Percentiles rank a stretch among this genome's conserved stretches.
Conservation (phyloP, 164 flowering plant species). For the Magnolia officinalis region DNA sequence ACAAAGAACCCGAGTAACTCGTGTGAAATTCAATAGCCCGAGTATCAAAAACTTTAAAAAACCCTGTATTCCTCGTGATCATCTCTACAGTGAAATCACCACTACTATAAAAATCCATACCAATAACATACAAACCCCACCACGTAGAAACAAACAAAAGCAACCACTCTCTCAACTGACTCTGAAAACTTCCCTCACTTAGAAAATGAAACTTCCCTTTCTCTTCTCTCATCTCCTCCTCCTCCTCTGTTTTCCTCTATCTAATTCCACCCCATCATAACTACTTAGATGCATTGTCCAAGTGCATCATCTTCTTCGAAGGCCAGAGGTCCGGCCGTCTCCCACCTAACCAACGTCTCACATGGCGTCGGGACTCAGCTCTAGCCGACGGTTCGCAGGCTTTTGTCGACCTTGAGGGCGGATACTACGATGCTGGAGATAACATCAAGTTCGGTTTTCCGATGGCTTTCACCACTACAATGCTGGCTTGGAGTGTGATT, state of each 20-base stretch:
- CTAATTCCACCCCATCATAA: constrained; percentile 35
- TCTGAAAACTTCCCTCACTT: background rate
- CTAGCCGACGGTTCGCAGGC: constrained; percentile 60
- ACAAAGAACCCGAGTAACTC: background rate
- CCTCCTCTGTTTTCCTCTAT: background rate
- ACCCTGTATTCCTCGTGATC: background rate
- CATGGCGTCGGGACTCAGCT: constrained; percentile 75
- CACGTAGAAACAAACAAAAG: constrained; percentile 2
- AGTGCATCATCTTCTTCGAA: constrained; percentile 74
- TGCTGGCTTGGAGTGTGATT: constrained; percentile 85
- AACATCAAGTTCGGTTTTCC: constrained; percentile 88
- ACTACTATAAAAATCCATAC: background rate
- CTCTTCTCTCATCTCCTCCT: constrained; percentile 14
- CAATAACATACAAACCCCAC: background rate
- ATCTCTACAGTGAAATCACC: background rate
- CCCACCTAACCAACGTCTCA: constrained; percentile 59
- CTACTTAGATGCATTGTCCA: constrained; percentile 69
- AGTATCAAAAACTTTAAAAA: too few species aligned
- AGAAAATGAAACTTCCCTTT: background rate
- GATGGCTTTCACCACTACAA: constrained; percentile 90
- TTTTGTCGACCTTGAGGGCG: constrained; percentile 69
- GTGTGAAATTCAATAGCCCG: background rate
- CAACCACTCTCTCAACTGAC: background rate
- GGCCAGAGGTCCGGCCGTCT: constrained; percentile 86
- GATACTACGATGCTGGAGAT: constrained; percentile 95